Base-by-base conservation (phyloP, 2,329 filamentous ascomycete species). In the Mycosphaerella arachidis region DNA sequence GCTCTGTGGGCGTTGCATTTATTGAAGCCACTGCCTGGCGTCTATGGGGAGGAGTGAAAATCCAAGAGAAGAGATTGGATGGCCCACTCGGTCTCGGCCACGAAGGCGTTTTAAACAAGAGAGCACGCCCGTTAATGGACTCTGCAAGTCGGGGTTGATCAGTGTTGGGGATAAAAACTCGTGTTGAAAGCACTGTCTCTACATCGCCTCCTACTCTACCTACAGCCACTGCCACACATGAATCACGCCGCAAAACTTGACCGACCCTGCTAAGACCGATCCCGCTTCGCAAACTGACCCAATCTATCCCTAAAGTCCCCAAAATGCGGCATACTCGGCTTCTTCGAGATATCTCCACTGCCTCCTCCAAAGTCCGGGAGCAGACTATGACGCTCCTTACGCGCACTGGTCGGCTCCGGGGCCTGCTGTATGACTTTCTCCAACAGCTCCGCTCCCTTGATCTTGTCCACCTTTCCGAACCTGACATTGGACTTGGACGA, bases 401-500 rank as follows among this genome's bases (percentile, higher is more conserved):
- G 51, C 31, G 59, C 43, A 9, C 52, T 27, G n/a, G 43, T 30
- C 33, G 24, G 60, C 48, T 59, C 58, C 16, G 59, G 40, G 7
- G 58, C 56, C 27, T 43, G 58, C 24, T 55, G 58, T n/a, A 59
- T 55, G 2, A 76, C 73, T 89, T 99, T 99, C 78, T 97, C 93
- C n/a, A 99, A 76, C 63, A 99, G 74, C 45, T 91, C 81, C 0
- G 92, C 91, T 0, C 93, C 94, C 72, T 95, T 95, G 73, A 95
- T 81, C 55, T 91, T 89, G 76, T 97, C 91, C 35, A 99, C 95
- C 56, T 91, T 87, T 16, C 92, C 90, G 72, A 96, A 99, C 73
- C 96, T 95, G 78, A 90, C 92, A 76, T 97, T 96, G 55, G 92
- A 82, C 13, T 88, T 90, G 5, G 88, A 89, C 53, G 94, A 88